These are phyloP conservation scores for Colletotrichum musae DNA, from an alignment of 2,329 filamentous ascomycete genomes.

Conservation along the genomic window DNA sequence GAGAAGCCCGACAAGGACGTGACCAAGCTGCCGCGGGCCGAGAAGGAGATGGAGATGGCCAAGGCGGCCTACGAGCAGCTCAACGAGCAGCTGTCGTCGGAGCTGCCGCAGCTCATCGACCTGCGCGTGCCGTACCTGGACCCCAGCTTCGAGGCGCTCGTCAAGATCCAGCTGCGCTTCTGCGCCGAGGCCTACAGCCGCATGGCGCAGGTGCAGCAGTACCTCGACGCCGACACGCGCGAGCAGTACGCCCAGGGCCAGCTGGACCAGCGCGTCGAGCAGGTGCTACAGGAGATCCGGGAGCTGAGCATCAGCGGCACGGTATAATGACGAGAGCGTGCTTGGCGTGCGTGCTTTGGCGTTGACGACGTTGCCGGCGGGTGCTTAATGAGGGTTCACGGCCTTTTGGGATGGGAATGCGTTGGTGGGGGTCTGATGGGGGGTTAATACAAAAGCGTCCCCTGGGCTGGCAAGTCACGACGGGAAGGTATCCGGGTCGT, in stretches of 20 bases:
- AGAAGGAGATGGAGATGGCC: constrained; percentile 96
- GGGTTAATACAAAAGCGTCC: constrained; percentile 24
- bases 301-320: constrained; percentile 92
- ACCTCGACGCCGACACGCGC: constrained; percentile 93
- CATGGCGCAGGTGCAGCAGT: constrained; percentile 99
- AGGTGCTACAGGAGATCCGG: constrained; percentile 96
- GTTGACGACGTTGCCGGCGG: not conserved
- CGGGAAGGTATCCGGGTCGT: not conserved
- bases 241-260: constrained; percentile 97
- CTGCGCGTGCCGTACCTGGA: constrained; percentile 97
- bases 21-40: constrained; percentile 93
- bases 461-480: constrained; percentile 29
- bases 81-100: constrained; percentile 94
- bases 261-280: constrained; percentile 90
- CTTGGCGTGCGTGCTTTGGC: not conserved
- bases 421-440: not conserved
- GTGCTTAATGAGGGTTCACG: not conserved
- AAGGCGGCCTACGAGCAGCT: constrained; percentile 95
- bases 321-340: constrained; percentile 58
- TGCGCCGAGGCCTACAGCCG: constrained; percentile 97
- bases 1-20: constrained; percentile 99
- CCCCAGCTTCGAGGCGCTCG: constrained; percentile 95
- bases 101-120: constrained; percentile 96
- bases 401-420: not conserved
- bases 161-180: constrained; percentile 98